Evolutionary conservation across 1,139 yeast species (phyloP), one percentile per base, ranked within the genome.

Genomic region (Geotrichum histeridarum): DNA sequence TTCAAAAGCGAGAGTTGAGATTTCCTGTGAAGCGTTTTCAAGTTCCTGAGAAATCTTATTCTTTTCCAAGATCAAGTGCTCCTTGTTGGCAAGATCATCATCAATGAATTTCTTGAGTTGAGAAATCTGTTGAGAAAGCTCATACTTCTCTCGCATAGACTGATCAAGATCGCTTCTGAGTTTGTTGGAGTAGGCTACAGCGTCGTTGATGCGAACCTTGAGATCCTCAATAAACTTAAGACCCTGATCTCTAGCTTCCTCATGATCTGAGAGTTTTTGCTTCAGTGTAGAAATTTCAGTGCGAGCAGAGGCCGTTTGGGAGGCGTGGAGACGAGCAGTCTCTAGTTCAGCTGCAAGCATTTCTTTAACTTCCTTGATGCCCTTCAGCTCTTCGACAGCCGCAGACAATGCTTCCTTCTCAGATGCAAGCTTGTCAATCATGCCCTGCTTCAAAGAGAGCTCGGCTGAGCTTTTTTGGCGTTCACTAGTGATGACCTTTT

Each of bases 221-320:
- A 57, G 49, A 18, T 56, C 54, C n/a, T 51, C 52, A 42, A 54
- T 53, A 15, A 50, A 33, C 18, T 39, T 31, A 3, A 49, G 36
- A 15, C 50, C 53, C 37, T 51, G 46, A 1, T 38, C 51, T 15
- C 49, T 39, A 9, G 56, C 53, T 18, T 37, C 27, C 42, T 55
- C 58, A 27, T 3, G 73, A 70, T 57, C 75, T 72, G 55, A 65
- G 60, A 52, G 74, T 70, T 57, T 77, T 71, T 57, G 68, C 71
- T 60, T 75, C 70, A 55, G 73, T 55, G 59, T 72, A 70, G 58
- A 64, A 68, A 63, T 68, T 67, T 64, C 64, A 41, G 55, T 51
- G 7, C 57, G 55, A 30, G 64, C 52, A 15, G 55, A 46, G 38
- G 59, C 60, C 27, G 60, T 57, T 33, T 62, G 60, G 6, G 53